A percentile compares a stretch with the other conserved stretches of the same genome.
phyloP scores from a whole-genome alignment of 768 basidiomycete species.

The Tylopilus felleus region DNA sequence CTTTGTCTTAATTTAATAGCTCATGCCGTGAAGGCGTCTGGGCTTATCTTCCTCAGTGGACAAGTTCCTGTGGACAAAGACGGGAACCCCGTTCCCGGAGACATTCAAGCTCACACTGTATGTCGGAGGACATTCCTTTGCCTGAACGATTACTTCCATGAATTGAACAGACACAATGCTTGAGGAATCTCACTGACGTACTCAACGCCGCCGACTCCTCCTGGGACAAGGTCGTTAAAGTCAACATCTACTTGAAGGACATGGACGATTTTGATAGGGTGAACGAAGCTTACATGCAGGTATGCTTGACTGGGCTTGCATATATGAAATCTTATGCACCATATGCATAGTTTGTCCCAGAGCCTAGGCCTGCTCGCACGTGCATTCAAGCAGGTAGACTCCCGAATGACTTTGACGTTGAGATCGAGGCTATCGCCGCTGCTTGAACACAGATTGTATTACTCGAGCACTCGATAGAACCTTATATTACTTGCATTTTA shows the following conservation, averaged over 20 bases:
- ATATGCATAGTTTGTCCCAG: slow-evolving; percentile 40
- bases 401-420: slow-evolving; percentile 67
- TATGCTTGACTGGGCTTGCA: slow-evolving; percentile 15
- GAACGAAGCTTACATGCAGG: slow-evolving; percentile 59
- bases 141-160: background rate
- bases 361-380: slow-evolving; percentile 68
- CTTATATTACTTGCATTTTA: background rate
- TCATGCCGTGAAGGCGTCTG: slow-evolving; percentile 55
- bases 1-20: slow-evolving; percentile 31
- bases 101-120: slow-evolving; percentile 59
- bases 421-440: slow-evolving; percentile 69
- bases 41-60: slow-evolving; percentile 59
- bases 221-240: slow-evolving; percentile 56
- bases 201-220: slow-evolving; percentile 52
- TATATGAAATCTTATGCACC: background rate
- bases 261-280: slow-evolving; percentile 55
- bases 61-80: slow-evolving; percentile 51
- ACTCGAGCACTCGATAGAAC: background rate
- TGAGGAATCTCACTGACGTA: slow-evolving; percentile 52
- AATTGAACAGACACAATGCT: slow-evolving; percentile 48
- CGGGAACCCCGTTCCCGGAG: slow-evolving; percentile 51
- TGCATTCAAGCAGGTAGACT: slow-evolving; percentile 72
- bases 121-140: slow-evolving; percentile 8
- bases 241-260: slow-evolving; percentile 60
- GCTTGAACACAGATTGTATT: slow-evolving; percentile 6